Evolutionary conservation across 768 basidiomycete genomes (phyloP).

Genomic region (Lactarius psammicola): DNA sequence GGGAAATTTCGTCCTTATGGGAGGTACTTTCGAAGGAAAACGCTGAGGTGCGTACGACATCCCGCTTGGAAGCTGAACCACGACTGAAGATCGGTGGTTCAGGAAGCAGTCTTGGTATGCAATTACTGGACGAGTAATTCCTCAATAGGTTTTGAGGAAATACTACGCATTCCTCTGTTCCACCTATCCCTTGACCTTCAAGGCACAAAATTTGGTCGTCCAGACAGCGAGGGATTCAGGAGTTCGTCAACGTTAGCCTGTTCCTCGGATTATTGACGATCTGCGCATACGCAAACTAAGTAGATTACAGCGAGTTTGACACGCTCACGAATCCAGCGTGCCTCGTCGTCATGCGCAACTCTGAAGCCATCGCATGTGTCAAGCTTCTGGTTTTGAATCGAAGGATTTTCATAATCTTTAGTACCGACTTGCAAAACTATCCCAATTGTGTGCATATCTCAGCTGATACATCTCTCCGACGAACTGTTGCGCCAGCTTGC

Average conservation of each 20-base stretch:
- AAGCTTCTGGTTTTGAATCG: neutral
- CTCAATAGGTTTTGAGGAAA: neutral
- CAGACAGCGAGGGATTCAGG: neutral
- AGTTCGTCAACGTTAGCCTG: neutral
- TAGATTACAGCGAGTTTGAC: neutral
- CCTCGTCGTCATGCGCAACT: neutral
- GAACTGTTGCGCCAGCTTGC: neutral
- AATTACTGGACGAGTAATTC: neutral
- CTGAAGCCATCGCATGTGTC: neutral
- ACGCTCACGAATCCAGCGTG: neutral
- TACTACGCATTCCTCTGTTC: neutral
- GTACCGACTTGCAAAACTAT: neutral
- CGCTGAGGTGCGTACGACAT: too few relatives aligned
- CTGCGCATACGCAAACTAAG: too few relatives aligned
- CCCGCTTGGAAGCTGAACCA: neutral
- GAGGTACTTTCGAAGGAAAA: too few relatives aligned
- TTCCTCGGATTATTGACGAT: neutral
- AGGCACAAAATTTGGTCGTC: neutral
- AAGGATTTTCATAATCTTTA: neutral
- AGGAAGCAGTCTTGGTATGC: neutral
- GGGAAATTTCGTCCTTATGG: neutral
- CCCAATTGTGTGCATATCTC: neutral
- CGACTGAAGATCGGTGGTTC: neutral
- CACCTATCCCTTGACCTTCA: neutral
- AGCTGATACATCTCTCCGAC: neutral